Conservation (phyloP, 768 basidiomycete species). For the Myochromella boudieri region DNA sequence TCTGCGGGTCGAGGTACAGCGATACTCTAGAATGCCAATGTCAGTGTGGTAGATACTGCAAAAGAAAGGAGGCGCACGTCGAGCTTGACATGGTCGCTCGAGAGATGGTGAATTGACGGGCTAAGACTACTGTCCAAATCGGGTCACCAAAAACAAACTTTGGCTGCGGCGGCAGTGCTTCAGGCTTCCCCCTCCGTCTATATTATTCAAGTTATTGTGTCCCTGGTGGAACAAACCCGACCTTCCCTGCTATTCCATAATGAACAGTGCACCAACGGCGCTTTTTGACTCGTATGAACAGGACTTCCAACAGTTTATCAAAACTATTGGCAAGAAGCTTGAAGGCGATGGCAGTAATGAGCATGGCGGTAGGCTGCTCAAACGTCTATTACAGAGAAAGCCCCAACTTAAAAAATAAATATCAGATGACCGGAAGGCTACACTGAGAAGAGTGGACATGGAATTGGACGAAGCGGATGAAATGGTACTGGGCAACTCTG, state of each 20-base stretch:
- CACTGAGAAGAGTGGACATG: constrained; percentile 84
- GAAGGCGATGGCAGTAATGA: constrained; percentile 63
- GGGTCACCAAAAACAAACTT: no score
- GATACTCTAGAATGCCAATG: constrained; percentile 35
- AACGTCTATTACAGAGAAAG: constrained; percentile 1
- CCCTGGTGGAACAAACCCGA: constrained; percentile 29
- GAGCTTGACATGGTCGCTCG: constrained; percentile 40
- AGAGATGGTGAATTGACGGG: constrained; percentile 2
- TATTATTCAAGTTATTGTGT: constrained; percentile 9
- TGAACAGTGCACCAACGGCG: constrained; percentile 83
- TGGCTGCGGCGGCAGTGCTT: no score
- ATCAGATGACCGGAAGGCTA: constrained; percentile 79
- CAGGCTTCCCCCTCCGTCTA: no score
- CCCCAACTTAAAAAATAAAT: no score
- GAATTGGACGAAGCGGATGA: constrained; percentile 98
- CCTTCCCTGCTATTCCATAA: constrained; percentile 28
- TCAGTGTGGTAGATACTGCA: not conserved
- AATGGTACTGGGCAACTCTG: constrained; percentile 55
- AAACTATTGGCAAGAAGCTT: constrained; percentile 74
- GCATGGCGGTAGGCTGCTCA: constrained; percentile 58
- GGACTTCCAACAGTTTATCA: constrained; percentile 84
- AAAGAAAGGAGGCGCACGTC: constrained; percentile 34
- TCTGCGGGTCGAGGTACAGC: constrained; percentile 89
- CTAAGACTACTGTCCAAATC: constrained; percentile 14
- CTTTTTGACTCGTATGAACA: constrained; percentile 92